Evolutionary conservation across 345 rosid genomes (phyloP).

Genomic region (Ceriops decandra): DNA sequence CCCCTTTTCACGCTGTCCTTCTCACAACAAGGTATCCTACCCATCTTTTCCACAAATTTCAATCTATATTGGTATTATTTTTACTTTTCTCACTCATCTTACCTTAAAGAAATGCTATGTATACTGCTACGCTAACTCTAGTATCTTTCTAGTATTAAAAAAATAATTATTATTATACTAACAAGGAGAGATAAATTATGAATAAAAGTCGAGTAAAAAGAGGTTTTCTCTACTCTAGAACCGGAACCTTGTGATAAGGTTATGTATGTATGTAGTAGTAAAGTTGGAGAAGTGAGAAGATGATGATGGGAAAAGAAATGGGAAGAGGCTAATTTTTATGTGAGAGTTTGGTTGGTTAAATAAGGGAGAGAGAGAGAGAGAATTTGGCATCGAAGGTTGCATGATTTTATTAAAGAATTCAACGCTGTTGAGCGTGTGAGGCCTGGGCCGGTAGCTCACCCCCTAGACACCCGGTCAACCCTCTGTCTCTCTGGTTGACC

Average conservation of each 20-base stretch:
- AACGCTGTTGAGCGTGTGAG: slow-evolving; percentile 90
- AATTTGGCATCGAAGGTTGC: slow-evolving; percentile 54
- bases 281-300: slow-evolving; percentile 8
- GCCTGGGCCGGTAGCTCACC: slow-evolving; percentile 85
- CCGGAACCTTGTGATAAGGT: background rate
- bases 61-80: background rate
- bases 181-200: background rate
- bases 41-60: slow-evolving; percentile 41
- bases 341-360: background rate
- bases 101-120: too few relatives aligned
- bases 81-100: too few relatives aligned
- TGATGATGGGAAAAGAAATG: slow-evolving; percentile 24
- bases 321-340: slow-evolving; percentile 23
- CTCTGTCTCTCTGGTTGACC: slow-evolving; percentile 19
- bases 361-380: background rate
- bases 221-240: background rate
- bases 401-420: slow-evolving; percentile 89
- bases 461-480: slow-evolving; percentile 76
- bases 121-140: too few relatives aligned
- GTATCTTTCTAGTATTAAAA: too few relatives aligned
- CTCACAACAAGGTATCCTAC: slow-evolving; percentile 92
- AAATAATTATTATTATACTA: background rate
- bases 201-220: background rate
- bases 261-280: background rate
- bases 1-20: slow-evolving; percentile 92